These are phyloP conservation scores for Penicillium aurantiogriseum DNA, from an alignment of 2,329 filamentous ascomycete genomes.

Conservation along the genomic window DNA sequence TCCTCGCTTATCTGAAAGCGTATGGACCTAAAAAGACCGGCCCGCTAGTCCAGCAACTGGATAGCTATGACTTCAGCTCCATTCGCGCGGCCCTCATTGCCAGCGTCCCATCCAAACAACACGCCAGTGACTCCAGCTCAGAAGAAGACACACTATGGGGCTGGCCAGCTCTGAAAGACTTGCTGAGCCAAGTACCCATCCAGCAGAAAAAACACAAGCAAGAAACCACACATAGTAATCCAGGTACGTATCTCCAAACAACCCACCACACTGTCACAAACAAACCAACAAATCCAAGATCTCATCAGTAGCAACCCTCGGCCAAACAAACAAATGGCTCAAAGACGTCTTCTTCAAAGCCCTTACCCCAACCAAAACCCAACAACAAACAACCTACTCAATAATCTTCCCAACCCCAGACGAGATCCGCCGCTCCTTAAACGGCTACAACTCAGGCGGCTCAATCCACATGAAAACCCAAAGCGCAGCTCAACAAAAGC, in stretches of 20 bases:
- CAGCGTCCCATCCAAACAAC: conserved; percentile 70
- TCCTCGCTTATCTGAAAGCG: conserved; percentile 68
- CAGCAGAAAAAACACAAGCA: conserved; percentile 15
- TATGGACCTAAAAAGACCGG: conserved; percentile 62
- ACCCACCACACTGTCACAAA: too few relatives aligned
- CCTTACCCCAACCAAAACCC: conserved; percentile 28
- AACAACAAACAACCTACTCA: conserved; percentile 54
- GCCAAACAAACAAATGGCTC: conserved; percentile 69
- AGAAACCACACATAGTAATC: conserved; percentile 37
- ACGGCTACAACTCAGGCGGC: conserved; percentile 72
- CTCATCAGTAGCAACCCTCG: conserved; percentile 80
- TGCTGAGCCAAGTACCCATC: conserved; percentile 56
- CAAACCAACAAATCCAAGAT: conserved; percentile 54
- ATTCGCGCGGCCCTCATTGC: conserved; percentile 72
- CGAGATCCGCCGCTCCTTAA: conserved; percentile 72
- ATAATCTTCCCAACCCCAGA: conserved; percentile 78
- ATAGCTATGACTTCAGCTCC: conserved; percentile 65
- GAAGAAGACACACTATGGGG: conserved; percentile 65
- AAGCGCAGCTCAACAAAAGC: conserved; percentile 67
- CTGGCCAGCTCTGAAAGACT: conserved; percentile 66
- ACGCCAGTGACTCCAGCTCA: conserved; percentile 44
- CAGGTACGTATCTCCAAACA: conserved; percentile 32
- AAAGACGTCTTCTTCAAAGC: conserved; percentile 60
- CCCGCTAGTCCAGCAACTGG: conserved; percentile 58
- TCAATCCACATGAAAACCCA: conserved; percentile 82